Base-by-base conservation (phyloP, 2,329 filamentous ascomycete genomes). In the Aulographum hederae region DNA sequence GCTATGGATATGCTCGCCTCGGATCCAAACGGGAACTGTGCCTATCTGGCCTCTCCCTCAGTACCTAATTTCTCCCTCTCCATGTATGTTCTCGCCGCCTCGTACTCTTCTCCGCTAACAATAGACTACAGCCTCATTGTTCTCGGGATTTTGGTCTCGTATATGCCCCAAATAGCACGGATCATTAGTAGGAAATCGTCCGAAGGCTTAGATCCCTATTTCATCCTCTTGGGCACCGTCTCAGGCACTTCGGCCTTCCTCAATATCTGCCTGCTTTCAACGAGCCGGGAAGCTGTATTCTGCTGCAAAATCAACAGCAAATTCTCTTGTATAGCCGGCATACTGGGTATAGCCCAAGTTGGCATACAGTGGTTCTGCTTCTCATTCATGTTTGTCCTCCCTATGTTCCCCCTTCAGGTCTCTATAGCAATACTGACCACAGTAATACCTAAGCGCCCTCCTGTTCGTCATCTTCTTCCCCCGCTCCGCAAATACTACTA, bases 391-490 rank as follows among this genome's bases (percentile, higher is more conserved):
- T 94, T 55, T 46, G 77, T 58, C 23, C 6, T n/a, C 26, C 30
- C 15, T 10, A 14, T 16, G 28, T 16, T 32, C 6, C 15, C 11
- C 31, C 23, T 26, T 29, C 33, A 23, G 16, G 13, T 14, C 15
- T 31, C 26, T 16, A 25, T 10, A 18, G n/a, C 30, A 18, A 31
- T n/a, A 27, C 30, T 33, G 18, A 21, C 18, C 10, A 14, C 12
- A n/a, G n/a, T n/a, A n/a, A n/a, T n/a, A n/a, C 32, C 32, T 16
- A 42, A 95, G 86, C 41, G 73, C 95, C 32, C 62, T 92, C 14
- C 68, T 98, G n/a, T 98, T 92, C 57, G 69, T 95, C 35, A 70
- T 92, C 43, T 98, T 91, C 65, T 94, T 92, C 56, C 80, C 61
- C 41, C 35, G 32, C 46, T 18, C 15, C 37, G 44, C 37, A 25